Percentiles rank a stretch among this genome's conserved stretches.
Evolutionary conservation across 306 rosid species (phyloP).

Genomic region (Citrullus mucosospermus): DNA sequence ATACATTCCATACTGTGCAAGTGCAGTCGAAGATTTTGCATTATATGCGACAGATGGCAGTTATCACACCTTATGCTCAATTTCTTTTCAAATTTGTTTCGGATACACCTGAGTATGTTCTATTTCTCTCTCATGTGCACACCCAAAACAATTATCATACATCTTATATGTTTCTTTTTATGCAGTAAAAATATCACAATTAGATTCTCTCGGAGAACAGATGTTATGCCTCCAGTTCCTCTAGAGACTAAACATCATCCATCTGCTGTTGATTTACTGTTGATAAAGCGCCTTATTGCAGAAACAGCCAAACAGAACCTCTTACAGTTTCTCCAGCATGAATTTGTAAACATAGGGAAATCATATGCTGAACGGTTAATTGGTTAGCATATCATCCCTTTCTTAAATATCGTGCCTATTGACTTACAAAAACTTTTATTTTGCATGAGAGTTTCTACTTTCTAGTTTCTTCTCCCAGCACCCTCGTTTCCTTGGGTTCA

Average conservation of each 20-base stretch:
- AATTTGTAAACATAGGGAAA: constrained; percentile 78
- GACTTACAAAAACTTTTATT: neutral
- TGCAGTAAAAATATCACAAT: constrained; percentile 79
- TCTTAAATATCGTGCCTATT: neutral
- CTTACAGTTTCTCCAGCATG: constrained; percentile 90
- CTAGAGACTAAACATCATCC: constrained; percentile 94
- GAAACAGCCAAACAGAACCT: constrained; percentile 81
- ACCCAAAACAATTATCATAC: constrained; percentile 10
- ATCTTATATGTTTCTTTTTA: constrained; percentile 6
- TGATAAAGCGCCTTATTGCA: constrained; percentile 74
- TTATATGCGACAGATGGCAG: constrained; percentile 94
- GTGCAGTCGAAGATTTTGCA: constrained; percentile 90
- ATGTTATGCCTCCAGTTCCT: constrained; percentile 95
- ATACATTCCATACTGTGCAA: constrained; percentile 17
- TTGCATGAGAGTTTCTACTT: neutral
- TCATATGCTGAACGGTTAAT: constrained; percentile 79
- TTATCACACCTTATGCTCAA: constrained; percentile 60
- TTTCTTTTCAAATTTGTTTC: constrained; percentile 75
- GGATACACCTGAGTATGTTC: constrained; percentile 61
- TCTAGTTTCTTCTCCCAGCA: neutral
- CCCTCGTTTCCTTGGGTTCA: neutral
- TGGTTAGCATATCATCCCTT: constrained; percentile 28
- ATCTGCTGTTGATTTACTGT: constrained; percentile 76
- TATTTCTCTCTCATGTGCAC: constrained; percentile 11
- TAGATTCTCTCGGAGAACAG: constrained; percentile 87